Conservation (phyloP, 441 rosid genomes). For the Adansonia grandidieri region DNA sequence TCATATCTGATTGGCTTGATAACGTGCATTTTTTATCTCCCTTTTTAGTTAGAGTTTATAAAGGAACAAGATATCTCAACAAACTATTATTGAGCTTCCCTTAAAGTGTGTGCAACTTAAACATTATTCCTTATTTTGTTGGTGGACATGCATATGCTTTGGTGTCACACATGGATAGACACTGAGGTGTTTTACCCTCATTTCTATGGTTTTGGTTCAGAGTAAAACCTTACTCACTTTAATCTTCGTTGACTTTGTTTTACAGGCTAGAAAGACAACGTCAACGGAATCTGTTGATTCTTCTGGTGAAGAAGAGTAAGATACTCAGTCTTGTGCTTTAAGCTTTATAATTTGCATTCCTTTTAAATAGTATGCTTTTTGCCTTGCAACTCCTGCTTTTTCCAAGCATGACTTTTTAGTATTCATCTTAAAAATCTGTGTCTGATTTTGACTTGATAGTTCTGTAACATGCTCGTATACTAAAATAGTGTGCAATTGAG, state of each 20-base stretch:
- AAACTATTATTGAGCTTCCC: not conserved
- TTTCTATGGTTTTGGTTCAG: not conserved
- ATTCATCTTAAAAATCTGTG: constrained; percentile 7
- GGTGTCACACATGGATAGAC: not conserved
- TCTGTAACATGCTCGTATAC: constrained; percentile 1
- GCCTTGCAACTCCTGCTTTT: constrained; percentile 20
- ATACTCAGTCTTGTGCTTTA: constrained; percentile 26
- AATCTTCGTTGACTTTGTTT: constrained; percentile 31
- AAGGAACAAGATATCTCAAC: not conserved
- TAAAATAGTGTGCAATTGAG: not conserved
- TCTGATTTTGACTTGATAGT: constrained; percentile 15
- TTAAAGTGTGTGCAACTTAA: constrained; percentile 1
- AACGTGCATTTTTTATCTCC: not conserved
- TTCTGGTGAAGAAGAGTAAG: constrained; percentile 99
- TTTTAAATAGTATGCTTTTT: constrained; percentile 22
- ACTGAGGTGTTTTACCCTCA: not conserved
- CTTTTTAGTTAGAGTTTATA: not conserved
- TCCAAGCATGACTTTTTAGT: not conserved
- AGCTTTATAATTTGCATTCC: constrained; percentile 24
- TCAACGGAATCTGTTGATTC: constrained; percentile 92
- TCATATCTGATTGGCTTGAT: not conserved
- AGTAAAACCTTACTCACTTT: constrained; percentile 25
- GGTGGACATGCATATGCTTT: not conserved
- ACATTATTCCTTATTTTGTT: constrained; percentile 5
- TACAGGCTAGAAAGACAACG: constrained; percentile 83